These are phyloP conservation scores for Chenopodium berlandieri DNA, from an alignment of 148 eudicot species.

Conservation along the genomic window DNA sequence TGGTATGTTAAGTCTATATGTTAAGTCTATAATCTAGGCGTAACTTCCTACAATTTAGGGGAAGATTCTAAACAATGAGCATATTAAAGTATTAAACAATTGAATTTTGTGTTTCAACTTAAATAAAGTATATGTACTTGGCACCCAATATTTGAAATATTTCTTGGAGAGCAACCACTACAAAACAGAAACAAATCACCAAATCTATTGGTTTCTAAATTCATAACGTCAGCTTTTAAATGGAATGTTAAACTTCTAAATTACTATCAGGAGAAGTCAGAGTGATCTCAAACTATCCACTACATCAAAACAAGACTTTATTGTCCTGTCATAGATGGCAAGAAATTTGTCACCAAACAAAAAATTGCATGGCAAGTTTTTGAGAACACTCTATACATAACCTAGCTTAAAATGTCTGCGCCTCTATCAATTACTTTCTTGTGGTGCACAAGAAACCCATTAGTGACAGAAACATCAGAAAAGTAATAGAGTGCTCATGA, in stretches of 20 bases:
- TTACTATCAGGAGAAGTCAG: not conserved
- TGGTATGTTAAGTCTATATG: too few species aligned
- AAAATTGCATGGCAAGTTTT: not conserved
- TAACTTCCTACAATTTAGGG: too few species aligned
- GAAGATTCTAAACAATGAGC: too few species aligned
- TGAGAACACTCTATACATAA: not conserved
- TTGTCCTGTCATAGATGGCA: not conserved
- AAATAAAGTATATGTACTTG: not conserved
- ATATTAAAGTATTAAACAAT: too few species aligned
- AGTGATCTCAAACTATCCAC: not conserved
- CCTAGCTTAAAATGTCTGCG: not conserved
- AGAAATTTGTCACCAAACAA: not conserved
- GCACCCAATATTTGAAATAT: conserved; percentile 56
- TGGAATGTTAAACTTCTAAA: not conserved
- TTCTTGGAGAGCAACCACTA: conserved; percentile 55
- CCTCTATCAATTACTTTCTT: not conserved
- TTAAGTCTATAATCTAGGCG: too few species aligned
- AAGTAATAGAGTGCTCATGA: too few species aligned
- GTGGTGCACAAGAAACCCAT: not conserved
- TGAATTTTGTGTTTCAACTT: too few species aligned
- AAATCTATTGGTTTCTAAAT: not conserved
- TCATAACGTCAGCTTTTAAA: too few species aligned
- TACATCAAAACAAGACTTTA: not conserved
- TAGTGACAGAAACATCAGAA: not conserved
- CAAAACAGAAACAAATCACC: conserved; percentile 11